Conservation (phyloP, 2,329 filamentous ascomycete species). For the Paracoccidioides brasiliensis region DNA sequence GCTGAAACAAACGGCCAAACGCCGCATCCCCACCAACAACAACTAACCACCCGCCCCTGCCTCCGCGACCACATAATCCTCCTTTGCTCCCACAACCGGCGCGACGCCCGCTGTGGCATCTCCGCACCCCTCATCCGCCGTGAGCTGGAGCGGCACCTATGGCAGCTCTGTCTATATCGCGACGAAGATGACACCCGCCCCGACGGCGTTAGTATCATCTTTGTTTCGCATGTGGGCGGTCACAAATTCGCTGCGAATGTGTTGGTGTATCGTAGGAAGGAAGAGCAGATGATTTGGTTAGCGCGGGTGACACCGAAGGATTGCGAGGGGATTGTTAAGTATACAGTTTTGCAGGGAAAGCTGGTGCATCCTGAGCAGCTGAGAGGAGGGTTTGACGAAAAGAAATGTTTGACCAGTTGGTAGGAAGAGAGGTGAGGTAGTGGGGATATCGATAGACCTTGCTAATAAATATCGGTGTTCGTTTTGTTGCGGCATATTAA, state of each 20-base stretch:
- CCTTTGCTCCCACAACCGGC: slow-evolving; percentile 82
- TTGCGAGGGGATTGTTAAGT: slow-evolving; percentile 80
- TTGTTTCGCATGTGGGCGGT: slow-evolving; percentile 89
- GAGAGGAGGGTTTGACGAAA: slow-evolving; percentile 77
- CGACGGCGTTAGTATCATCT: slow-evolving; percentile 87
- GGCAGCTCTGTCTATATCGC: slow-evolving; percentile 69
- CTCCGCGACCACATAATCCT: slow-evolving; percentile 80
- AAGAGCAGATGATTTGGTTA: slow-evolving; percentile 85
- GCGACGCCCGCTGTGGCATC: slow-evolving; percentile 88
- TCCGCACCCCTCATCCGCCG: slow-evolving; percentile 77
- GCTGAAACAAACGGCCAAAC: background rate
- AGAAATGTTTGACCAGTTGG: slow-evolving; percentile 74
- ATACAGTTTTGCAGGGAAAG: slow-evolving; percentile 84
- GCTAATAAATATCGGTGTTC: background rate
- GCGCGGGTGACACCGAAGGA: slow-evolving; percentile 74
- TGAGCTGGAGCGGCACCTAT: slow-evolving; percentile 80
- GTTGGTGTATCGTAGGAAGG: slow-evolving; percentile 60
- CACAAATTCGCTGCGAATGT: slow-evolving; percentile 96
- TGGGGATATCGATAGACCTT: no score
- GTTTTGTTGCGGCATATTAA: no score
- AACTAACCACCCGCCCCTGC: slow-evolving; percentile 48
- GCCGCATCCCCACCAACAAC: slow-evolving; percentile 22
- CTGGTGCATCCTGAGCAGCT: slow-evolving; percentile 85
- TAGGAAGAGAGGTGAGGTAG: slow-evolving; percentile 27
- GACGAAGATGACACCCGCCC: slow-evolving; percentile 80